Conservation (phyloP, 805 yeast species). For the Lipomyces spencermartinsiae region DNA sequence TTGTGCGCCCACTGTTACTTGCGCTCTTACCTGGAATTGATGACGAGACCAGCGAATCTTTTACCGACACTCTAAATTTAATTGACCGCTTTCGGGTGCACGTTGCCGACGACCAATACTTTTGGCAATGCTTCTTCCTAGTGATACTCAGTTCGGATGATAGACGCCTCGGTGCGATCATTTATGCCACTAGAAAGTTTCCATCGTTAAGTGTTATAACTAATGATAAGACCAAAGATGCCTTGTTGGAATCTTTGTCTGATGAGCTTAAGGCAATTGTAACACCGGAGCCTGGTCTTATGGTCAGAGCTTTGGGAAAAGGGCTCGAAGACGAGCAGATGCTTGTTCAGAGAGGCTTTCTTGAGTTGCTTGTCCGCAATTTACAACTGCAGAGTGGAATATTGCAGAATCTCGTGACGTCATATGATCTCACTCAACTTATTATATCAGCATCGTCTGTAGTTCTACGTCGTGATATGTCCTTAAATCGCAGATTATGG, state of each 20-base stretch:
- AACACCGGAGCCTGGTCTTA: constrained; percentile 77
- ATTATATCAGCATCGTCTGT: constrained; percentile 69
- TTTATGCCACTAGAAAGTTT: constrained; percentile 70
- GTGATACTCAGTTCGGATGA: constrained; percentile 81
- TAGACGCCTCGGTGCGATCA: constrained; percentile 79
- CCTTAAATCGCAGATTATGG: constrained; percentile 92
- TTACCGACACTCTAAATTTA: constrained; percentile 62
- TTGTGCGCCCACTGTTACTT: constrained; percentile 73
- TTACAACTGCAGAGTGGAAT: constrained; percentile 69
- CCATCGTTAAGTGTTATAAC: constrained; percentile 60
- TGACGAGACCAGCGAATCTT: constrained; percentile 88
- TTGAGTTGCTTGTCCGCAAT: constrained; percentile 75
- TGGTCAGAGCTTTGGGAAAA: constrained; percentile 73
- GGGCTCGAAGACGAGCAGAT: constrained; percentile 72
- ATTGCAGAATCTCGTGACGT: constrained; percentile 55
- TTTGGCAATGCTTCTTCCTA: constrained; percentile 84
- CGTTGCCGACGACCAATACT: constrained; percentile 69
- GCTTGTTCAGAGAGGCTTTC: constrained; percentile 84
- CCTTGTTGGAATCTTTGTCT: constrained; percentile 44
- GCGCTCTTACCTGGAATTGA: constrained; percentile 87
- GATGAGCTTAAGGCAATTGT: constrained; percentile 67
- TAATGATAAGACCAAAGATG: constrained; percentile 38
- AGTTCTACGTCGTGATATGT: constrained; percentile 86
- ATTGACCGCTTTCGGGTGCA: constrained; percentile 65
- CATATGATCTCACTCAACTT: constrained; percentile 62